Percentiles rank a stretch among this genome's conserved stretches.
phyloP scores from a whole-genome alignment of 176 grass and related monocot genomes.

The Alloteropsis semialata region DNA sequence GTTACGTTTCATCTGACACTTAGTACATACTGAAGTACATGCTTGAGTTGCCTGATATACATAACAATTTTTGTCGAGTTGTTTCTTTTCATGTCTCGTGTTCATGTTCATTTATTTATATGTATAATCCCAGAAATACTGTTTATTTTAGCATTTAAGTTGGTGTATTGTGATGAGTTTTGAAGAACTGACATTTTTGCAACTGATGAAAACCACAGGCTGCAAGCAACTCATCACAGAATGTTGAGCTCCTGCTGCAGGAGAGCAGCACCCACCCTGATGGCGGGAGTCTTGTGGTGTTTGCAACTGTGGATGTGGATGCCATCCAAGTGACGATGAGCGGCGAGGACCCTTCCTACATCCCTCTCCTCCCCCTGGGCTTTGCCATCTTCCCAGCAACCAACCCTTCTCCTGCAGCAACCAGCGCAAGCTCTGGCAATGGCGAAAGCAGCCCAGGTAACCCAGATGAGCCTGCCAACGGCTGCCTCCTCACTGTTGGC shows the following conservation, averaged over 20 bases:
- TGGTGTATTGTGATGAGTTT: not conserved
- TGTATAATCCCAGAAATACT: not conserved
- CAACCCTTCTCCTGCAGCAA: conserved; percentile 17
- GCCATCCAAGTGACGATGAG: conserved; percentile 93
- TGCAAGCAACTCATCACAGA: conserved; percentile 93
- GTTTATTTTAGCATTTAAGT: not conserved
- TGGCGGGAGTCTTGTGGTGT: conserved; percentile 81
- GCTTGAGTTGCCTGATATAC: not conserved
- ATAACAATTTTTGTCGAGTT: not conserved
- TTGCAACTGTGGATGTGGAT: conserved; percentile 75
- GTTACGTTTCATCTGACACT: not conserved
- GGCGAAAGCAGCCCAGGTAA: conserved; percentile 7
- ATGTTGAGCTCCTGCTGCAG: conserved; percentile 95
- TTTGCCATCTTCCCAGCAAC: conserved; percentile 76
- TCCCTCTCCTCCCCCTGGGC: conserved; percentile 80
- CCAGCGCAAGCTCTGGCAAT: conserved; percentile 6
- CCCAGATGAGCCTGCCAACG: conserved; percentile 7
- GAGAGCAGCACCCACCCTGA: conserved; percentile 88
- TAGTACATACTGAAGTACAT: not conserved
- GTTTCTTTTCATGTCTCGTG: not conserved
- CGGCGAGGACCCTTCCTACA: conserved; percentile 88
- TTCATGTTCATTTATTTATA: not conserved
- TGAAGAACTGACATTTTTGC: not conserved
- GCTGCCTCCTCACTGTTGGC: conserved; percentile 84
- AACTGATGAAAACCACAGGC: conserved; percentile 47